Conservation (phyloP, 1,284 basidiomycete species). For the Amylostereum areolatum region DNA sequence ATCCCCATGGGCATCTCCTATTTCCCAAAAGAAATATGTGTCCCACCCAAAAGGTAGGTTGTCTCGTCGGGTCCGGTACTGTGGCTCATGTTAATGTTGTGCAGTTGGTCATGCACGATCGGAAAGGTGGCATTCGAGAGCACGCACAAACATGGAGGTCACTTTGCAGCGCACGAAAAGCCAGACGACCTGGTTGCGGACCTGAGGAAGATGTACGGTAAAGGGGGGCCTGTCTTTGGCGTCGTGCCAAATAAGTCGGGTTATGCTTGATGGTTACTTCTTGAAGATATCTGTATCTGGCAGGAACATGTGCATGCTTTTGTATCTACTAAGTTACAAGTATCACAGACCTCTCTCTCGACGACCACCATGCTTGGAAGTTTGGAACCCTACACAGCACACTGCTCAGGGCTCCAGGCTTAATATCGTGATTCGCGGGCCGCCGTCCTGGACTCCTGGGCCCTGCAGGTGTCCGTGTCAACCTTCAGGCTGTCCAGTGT, state of each 20-base stretch:
- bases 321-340: no score
- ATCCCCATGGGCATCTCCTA: slow-evolving; percentile 29
- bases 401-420: no score
- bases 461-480: no score
- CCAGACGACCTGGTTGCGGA: neutral
- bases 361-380: no score
- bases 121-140: neutral
- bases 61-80: neutral
- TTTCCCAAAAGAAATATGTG: slow-evolving; percentile 37
- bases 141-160: neutral
- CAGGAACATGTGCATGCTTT: no score
- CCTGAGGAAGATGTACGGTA: neutral
- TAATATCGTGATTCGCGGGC: no score
- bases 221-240: neutral
- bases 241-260: neutral
- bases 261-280: no score
- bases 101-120: neutral
- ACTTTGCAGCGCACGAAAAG: neutral
- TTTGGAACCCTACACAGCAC: no score
- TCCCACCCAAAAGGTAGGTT: slow-evolving; percentile 31
- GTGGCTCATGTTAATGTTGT: neutral
- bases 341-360: no score
- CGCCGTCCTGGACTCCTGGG: no score
- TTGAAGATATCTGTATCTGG: no score
- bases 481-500: no score